A percentile compares a stretch with the other conserved stretches of the same genome.
phyloP scores from a whole-genome alignment of 148 eudicot species.

The Hydrangea macrophylla region DNA sequence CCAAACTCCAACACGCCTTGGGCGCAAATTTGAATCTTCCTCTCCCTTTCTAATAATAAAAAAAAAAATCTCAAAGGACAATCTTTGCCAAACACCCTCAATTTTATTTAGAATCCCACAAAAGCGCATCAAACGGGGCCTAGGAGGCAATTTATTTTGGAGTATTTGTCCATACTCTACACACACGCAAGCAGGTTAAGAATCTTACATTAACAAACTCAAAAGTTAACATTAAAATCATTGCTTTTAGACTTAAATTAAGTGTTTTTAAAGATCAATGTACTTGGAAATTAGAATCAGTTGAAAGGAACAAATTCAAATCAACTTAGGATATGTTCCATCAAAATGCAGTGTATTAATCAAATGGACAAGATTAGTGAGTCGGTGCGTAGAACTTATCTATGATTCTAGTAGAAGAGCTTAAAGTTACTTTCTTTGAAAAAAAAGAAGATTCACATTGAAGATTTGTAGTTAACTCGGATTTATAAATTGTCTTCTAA shows the following conservation, averaged over 20 bases:
- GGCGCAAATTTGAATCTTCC: no score
- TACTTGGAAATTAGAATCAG: background rate
- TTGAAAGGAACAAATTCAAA: background rate
- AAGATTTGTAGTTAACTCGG: background rate
- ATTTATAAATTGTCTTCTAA: slow-evolving; percentile 14
- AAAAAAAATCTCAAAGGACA: no score
- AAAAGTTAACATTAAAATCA: background rate
- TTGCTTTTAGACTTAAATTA: background rate
- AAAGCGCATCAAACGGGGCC: no score
- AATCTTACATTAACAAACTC: background rate
- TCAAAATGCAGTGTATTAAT: background rate
- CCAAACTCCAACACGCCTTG: no score
- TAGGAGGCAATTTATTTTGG: background rate
- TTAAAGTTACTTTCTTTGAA: background rate
- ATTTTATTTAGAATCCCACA: no score
- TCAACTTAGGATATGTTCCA: slow-evolving; percentile 9
- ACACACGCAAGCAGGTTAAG: background rate
- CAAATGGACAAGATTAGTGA: background rate
- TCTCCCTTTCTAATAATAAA: no score
- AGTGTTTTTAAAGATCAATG: background rate
- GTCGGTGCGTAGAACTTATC: slow-evolving; percentile 13
- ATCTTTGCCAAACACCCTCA: no score
- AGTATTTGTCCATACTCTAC: background rate
- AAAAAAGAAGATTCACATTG: background rate
- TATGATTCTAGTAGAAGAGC: background rate